Base-by-base conservation (phyloP, 345 rosid species). In the Orychophragmus violaceus region DNA sequence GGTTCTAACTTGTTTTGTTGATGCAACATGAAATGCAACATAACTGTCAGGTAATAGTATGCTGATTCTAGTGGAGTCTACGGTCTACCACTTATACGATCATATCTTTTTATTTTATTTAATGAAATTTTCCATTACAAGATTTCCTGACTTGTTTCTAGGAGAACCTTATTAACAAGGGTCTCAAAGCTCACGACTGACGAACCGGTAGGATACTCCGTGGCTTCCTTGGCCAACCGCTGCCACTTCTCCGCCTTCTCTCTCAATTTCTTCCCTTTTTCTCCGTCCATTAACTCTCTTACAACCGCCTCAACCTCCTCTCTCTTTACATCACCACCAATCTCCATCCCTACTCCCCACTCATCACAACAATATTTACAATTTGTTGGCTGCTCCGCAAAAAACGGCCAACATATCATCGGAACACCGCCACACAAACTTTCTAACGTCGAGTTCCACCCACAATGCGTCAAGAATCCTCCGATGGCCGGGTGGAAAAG, bases 361-460 rank as follows among this genome's bases (percentile, higher is more conserved):
- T 86, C 78, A 0, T 8, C 70, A 24, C 82, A 67, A 21, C 53
- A 30, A 63, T 37, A 85, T 37, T 82, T 32, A 48, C 88, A 83
- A 56, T 86, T 86, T 0, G 79, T 86, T 29, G 66, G 88, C 32
- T 86, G 91, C 44, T 83, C 91, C 0, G 87, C 87, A 6, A 86
- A 86, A 62, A 86, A 83, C 1, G 91, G 85, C 86, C 88, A 86
- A 42, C 85, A 80, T 1, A 71, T 23, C 86, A 83, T 65, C 3
- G 88, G 83, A 56, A 83, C 83, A 2, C 88, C 88, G 0, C 62
- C 60, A 1, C 42, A 54, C 0, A 86, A 50, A 18, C 88, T 82
- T 64, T 86, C 91, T 2, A 83, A 13, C 1, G 80, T 86, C 2
- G 91, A 86, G 23, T 86, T 86, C 88, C 91, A 85, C 6, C 91